Percentiles rank a stretch among this genome's conserved stretches.
Evolutionary conservation across 169 alveolate genomes (phyloP).

Genomic region (Ophryocystis elektroscirrha): DNA sequence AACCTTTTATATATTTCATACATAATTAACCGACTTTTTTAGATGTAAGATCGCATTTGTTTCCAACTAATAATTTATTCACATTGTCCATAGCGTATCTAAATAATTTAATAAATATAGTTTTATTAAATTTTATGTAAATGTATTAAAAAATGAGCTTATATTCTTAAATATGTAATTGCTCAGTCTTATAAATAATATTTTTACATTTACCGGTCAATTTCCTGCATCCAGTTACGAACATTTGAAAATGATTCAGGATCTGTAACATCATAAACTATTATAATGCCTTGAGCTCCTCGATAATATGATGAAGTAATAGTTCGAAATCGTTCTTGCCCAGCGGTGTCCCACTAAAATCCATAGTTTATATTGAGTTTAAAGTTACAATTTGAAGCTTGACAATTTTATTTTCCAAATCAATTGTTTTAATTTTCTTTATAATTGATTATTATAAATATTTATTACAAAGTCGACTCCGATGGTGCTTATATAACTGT

Average conservation of each 20-base stretch:
- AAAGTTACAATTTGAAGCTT: conserved; percentile 62
- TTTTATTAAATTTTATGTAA: not conserved
- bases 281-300: conserved; percentile 83
- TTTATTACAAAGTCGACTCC: conserved; percentile 56
- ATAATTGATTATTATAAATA: not conserved
- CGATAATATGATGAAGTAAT: conserved; percentile 82
- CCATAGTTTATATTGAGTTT: not conserved
- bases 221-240: conserved; percentile 80
- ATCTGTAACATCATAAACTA: conserved; percentile 41
- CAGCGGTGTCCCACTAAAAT: conserved; percentile 85
- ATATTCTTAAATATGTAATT: no score
- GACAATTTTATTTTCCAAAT: conserved; percentile 62
- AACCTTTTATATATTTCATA: not conserved
- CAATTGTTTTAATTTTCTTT: conserved; percentile 63
- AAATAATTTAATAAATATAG: not conserved
- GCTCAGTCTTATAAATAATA: no score
- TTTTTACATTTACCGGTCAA: conserved; percentile 72
- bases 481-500: conserved; percentile 64
- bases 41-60: conserved; percentile 63
- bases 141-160: no score
- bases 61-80: conserved; percentile 66
- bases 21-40: conserved; percentile 6
- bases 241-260: conserved; percentile 46
- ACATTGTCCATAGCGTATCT: conserved; percentile 64
- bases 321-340: conserved; percentile 84